Conservation (phyloP, 495 filamentous ascomycete genomes). For the Aspergillus kassunensis region DNA sequence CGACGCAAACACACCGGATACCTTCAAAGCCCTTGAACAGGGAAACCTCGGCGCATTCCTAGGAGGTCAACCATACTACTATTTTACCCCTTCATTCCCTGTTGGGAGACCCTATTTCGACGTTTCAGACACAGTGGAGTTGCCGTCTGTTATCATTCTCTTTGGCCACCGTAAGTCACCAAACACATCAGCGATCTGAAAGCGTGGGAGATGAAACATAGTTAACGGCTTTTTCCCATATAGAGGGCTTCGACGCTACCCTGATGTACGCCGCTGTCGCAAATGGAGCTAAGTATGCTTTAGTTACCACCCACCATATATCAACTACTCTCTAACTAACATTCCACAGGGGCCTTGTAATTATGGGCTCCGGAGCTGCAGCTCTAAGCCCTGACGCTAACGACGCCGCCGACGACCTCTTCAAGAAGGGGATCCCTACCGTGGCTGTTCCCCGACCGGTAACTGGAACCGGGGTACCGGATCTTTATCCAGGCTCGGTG, state of each 20-base stretch:
- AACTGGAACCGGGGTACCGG: not conserved
- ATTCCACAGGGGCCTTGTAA: not conserved
- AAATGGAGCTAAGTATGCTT: conserved; percentile 4
- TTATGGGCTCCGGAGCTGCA: not conserved
- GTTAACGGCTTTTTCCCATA: no score
- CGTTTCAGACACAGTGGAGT: not conserved
- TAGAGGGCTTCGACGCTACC: not conserved
- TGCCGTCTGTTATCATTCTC: conserved; percentile 1
- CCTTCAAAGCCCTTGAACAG: not conserved
- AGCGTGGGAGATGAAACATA: no score
- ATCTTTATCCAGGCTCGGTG: not conserved
- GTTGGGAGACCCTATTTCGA: not conserved
- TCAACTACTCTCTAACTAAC: not conserved
- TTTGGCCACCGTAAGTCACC: conserved; percentile 3
- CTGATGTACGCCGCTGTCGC: conserved; percentile 3
- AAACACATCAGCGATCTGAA: no score
- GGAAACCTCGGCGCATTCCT: not conserved
- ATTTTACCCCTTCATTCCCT: not conserved
- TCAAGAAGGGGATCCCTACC: not conserved
- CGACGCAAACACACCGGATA: not conserved
- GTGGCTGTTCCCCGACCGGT: not conserved
- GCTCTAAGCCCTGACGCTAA: not conserved
- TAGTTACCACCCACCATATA: no score
- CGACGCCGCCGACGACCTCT: not conserved
- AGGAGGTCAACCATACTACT: conserved; percentile 3